Base-by-base conservation (phyloP, 106 monocot species). In the Gastrodia elata region DNA sequence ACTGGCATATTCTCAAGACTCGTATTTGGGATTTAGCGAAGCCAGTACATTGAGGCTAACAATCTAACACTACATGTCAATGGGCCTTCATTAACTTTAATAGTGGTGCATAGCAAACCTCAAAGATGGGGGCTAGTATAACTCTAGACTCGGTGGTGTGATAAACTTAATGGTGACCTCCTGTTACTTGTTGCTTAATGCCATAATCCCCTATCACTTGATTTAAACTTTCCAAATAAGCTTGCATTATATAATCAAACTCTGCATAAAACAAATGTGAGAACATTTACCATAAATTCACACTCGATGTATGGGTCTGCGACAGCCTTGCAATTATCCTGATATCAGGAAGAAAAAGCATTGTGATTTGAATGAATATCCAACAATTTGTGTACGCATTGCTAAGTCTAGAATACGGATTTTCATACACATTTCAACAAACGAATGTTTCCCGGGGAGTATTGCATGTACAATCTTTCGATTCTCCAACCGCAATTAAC, bases 221-320 rank as follows among this genome's bases (percentile, higher is more conserved):
- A 22, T 38, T 37, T n/a, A 38, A 20, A 37, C 8, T 36, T 35
- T 67, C 14, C 18, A 67, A 11, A 61, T 61, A 61, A 61, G 32
- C n/a, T 61, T 61, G 36, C 61, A n/a, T 25, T 37, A 65, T 37
- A 65, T 16, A 38, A 2, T 46, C 46, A 28, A 42, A 70, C 14
- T 11, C 3, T 38, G 42, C 39, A 26, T 30, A 70, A 26, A 70
- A 26, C 2, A 43, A 5, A 42, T 72, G 8, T 8, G 8, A 67
- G 15, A 4, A 52, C 34, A 25, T 58, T 10, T 68, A 96, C 96
- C 96, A 90, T 96, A 73, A 96, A 84, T 65, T 96, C 96, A 43
- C 96, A 96, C 73, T 96, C 96, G 58, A 96, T 87, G 77, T 96
- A 96, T n/a, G 89, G 92, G 78, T 96, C 96, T 22, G 89, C 92